Evolutionary conservation across 805 yeast species (phyloP).

Genomic region (Lipomyces orientalis): DNA sequence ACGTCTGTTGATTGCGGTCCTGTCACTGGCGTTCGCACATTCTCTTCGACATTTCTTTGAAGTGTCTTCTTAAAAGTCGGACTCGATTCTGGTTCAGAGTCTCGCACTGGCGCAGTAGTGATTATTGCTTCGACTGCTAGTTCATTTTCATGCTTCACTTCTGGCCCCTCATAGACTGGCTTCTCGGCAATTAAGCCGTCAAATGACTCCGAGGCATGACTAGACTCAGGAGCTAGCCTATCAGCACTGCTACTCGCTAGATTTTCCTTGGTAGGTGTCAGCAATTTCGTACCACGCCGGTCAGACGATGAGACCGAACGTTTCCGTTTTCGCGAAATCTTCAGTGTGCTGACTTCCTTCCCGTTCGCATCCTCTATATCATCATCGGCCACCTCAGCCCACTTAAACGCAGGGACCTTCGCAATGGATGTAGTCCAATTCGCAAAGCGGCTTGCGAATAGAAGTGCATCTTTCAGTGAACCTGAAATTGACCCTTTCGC

Average conservation of each 20-base stretch:
- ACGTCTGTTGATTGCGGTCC: neutral
- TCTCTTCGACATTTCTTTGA: neutral
- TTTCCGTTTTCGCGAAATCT: constrained; percentile 1
- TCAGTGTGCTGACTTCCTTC: neutral
- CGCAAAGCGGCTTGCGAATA: constrained; percentile 26
- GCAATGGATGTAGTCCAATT: constrained; percentile 19
- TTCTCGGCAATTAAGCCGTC: neutral
- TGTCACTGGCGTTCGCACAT: neutral
- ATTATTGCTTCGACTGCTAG: neutral
- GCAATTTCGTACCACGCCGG: neutral
- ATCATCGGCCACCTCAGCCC: constrained; percentile 30
- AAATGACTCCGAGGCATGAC: neutral
- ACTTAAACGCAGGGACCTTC: constrained; percentile 18
- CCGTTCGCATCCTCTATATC: constrained; percentile 18
- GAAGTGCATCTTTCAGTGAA: constrained; percentile 20
- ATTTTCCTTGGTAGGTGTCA: neutral
- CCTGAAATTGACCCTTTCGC: constrained; percentile 28
- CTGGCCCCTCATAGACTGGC: neutral
- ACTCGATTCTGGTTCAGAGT: neutral
- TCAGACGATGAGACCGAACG: constrained; percentile 9
- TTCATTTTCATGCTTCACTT: neutral
- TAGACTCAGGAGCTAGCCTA: neutral
- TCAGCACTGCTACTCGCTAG: neutral
- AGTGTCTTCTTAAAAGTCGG: neutral
- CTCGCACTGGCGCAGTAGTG: neutral